Conservation (phyloP, 768 basidiomycete genomes). For the Tremella yokohamensis region DNA sequence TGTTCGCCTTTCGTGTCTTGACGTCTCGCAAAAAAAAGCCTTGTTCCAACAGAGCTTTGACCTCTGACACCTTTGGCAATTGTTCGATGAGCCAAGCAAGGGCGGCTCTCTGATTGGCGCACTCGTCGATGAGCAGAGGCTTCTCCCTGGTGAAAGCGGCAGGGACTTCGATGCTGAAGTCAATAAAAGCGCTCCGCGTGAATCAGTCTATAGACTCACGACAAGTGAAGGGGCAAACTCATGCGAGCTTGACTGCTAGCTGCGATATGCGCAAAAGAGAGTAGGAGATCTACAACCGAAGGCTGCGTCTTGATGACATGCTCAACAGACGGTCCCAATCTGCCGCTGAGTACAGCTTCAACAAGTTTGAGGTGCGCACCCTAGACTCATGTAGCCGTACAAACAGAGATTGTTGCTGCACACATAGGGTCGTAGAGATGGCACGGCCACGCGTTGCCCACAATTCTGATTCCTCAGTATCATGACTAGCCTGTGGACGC, state of each 20-base stretch:
- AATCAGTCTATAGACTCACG: constrained; percentile 13
- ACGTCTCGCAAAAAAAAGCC: constrained; percentile 13
- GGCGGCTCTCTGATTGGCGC: constrained; percentile 16
- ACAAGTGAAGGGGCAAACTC: constrained; percentile 26
- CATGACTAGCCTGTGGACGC: background rate
- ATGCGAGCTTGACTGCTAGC: constrained; percentile 26
- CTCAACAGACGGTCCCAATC: constrained; percentile 33
- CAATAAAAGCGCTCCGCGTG: background rate
- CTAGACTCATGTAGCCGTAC: constrained; percentile 35
- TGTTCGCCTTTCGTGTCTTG: background rate
- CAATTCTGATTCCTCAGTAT: constrained; percentile 22
- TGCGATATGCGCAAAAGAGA: constrained; percentile 31
- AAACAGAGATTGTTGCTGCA: constrained; percentile 30
- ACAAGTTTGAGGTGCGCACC: background rate
- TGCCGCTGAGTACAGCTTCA: background rate
- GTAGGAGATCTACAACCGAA: constrained; percentile 31
- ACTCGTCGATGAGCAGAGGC: constrained; percentile 17
- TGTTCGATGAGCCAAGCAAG: constrained; percentile 30
- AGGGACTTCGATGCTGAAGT: constrained; percentile 28
- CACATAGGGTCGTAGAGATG: constrained; percentile 31
- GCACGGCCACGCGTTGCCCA: constrained; percentile 23
- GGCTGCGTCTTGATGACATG: constrained; percentile 31
- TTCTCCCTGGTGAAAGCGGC: constrained; percentile 6
- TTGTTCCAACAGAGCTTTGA: constrained; percentile 16
- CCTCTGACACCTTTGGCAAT: constrained; percentile 25